Percentiles rank a stretch among this genome's conserved stretches.
Evolutionary conservation across 1,139 yeast species (phyloP).

Genomic region (Taphrina sp.): DNA sequence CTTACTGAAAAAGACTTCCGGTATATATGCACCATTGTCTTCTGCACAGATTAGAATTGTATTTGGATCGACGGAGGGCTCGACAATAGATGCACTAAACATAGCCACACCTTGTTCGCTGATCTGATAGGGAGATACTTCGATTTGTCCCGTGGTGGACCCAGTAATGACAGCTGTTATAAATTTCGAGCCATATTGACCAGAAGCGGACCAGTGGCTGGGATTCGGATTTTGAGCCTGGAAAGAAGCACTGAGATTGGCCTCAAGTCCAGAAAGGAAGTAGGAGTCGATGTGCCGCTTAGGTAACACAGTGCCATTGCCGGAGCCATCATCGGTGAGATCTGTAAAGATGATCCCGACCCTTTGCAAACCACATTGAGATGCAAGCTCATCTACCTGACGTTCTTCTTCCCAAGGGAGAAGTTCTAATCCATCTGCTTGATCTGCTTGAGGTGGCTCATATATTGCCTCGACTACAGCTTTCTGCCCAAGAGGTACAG

Average conservation of each 20-base stretch:
- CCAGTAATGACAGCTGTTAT: constrained; percentile 93
- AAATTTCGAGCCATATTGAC: constrained; percentile 77
- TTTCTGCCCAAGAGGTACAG: constrained; percentile 87
- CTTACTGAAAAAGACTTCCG: constrained; percentile 84
- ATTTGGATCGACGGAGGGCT: constrained; percentile 88
- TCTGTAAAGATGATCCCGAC: constrained; percentile 91
- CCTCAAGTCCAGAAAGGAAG: constrained; percentile 81
- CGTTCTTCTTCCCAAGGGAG: constrained; percentile 60
- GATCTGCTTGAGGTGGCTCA: constrained; percentile 89
- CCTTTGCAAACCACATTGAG: constrained; percentile 60
- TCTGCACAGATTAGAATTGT: constrained; percentile 77
- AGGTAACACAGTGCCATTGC: constrained; percentile 84
- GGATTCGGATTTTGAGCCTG: constrained; percentile 67
- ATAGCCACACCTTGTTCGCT: constrained; percentile 84
- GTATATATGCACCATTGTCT: constrained; percentile 64
- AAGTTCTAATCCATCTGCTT: constrained; percentile 77
- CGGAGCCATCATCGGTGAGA: constrained; percentile 78
- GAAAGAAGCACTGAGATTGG: constrained; percentile 76
- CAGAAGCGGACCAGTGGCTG: constrained; percentile 64
- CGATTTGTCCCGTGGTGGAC: constrained; percentile 80
- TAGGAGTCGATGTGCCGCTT: constrained; percentile 91
- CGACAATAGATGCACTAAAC: constrained; percentile 78
- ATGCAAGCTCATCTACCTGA: constrained; percentile 57
- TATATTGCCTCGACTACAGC: constrained; percentile 91
- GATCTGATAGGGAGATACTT: constrained; percentile 86